These are phyloP conservation scores for Monascus purpureus DNA, from an alignment of 495 filamentous ascomycete genomes.

Conservation along the genomic window DNA sequence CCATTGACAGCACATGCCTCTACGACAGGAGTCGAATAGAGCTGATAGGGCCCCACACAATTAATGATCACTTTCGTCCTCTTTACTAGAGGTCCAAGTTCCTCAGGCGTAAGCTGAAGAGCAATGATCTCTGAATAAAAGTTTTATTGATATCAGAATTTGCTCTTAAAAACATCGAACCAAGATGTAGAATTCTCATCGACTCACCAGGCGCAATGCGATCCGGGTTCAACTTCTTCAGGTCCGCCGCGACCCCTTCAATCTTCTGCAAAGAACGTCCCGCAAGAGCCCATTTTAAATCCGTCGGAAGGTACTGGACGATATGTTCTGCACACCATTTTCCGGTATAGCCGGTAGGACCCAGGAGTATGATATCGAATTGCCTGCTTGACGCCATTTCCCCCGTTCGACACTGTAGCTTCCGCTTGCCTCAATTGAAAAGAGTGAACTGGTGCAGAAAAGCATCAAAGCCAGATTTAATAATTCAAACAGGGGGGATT, in stretches of 20 bases:
- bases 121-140: conserved; percentile 42
- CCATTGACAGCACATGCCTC: conserved; percentile 79
- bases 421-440: too few species aligned
- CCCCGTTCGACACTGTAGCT: conserved; percentile 1
- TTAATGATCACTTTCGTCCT: conserved; percentile 71
- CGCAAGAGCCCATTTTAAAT: conserved; percentile 80
- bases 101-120: conserved; percentile 45
- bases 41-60: conserved; percentile 70
- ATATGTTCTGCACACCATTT: conserved; percentile 67
- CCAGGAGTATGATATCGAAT: conserved; percentile 76
- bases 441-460: too few species aligned
- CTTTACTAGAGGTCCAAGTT: conserved; percentile 51
- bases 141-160: conserved; percentile 1
- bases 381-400: conserved; percentile 34
- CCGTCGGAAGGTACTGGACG: conserved; percentile 54
- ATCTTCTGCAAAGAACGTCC: conserved; percentile 69
- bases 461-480: too few species aligned
- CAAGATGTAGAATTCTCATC: neutral
- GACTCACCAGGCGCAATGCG: conserved; percentile 49
- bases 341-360: conserved; percentile 82
- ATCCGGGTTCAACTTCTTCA: conserved; percentile 54
- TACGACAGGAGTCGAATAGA: conserved; percentile 67
- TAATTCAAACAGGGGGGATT: too few species aligned
- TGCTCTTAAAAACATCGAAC: neutral
- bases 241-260: conserved; percentile 46